phyloP scores from a whole-genome alignment of 2,329 filamentous ascomycete genomes.

The Nothopassalora personata region DNA sequence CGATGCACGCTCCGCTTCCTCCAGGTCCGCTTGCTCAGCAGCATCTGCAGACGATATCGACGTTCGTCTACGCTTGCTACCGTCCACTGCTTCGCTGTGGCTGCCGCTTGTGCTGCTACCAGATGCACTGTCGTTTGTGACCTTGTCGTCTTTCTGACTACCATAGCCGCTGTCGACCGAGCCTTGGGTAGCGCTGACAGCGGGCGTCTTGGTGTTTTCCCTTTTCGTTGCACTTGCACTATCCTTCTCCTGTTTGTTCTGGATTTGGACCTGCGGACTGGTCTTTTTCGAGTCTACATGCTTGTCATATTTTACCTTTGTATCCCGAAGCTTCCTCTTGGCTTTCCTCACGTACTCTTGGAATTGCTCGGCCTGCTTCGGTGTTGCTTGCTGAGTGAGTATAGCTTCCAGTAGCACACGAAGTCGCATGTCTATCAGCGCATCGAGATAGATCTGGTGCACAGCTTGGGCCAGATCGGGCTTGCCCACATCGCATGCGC shows the following conservation, averaged over 20 bases:
- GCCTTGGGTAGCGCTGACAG: not conserved
- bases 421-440: slow-evolving; percentile 33
- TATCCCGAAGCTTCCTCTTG: slow-evolving; percentile 32
- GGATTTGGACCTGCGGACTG: not conserved
- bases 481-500: slow-evolving; percentile 33
- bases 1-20: slow-evolving; percentile 5
- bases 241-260: not conserved
- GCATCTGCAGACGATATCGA: slow-evolving; percentile 1
- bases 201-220: not conserved
- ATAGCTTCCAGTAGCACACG: slow-evolving; percentile 38
- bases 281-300: not conserved
- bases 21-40: slow-evolving; percentile 2
- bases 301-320: not conserved
- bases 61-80: slow-evolving; percentile 1
- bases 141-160: not conserved
- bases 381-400: slow-evolving; percentile 35
- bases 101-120: not conserved
- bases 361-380: slow-evolving; percentile 37
- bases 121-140: not conserved
- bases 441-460: slow-evolving; percentile 37
- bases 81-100: not conserved
- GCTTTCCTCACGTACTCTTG: slow-evolving; percentile 36
- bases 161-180: slow-evolving; percentile 1
- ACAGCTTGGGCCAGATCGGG: slow-evolving; percentile 34
- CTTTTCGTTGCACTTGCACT: not conserved